Evolutionary conservation across 2,329 filamentous ascomycete genomes (phyloP).

Genomic region (Colletotrichum viniferum): DNA sequence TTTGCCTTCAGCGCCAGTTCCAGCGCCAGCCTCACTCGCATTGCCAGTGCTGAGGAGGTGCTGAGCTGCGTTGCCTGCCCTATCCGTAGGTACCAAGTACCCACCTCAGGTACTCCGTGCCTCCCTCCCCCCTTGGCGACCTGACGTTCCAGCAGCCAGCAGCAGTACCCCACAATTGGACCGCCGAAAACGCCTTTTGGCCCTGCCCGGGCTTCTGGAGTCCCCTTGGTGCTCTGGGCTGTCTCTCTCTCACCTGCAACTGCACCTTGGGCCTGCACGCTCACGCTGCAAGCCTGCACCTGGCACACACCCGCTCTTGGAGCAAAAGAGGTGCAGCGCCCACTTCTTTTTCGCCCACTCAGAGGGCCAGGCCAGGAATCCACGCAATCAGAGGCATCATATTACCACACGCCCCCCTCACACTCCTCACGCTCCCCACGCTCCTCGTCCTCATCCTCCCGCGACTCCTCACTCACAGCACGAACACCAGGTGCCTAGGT

Average conservation of each 20-base stretch:
- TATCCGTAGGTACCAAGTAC: not conserved
- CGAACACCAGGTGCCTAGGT: not conserved
- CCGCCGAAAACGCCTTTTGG: constrained; percentile 13
- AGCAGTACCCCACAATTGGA: constrained; percentile 14
- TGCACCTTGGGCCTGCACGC: not conserved
- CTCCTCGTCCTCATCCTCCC: not conserved
- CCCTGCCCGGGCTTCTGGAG: not conserved
- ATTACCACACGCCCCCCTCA: constrained; percentile 10
- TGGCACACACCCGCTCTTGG: not conserved
- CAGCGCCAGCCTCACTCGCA: not conserved
- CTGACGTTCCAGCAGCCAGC: not conserved
- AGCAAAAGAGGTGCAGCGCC: not conserved
- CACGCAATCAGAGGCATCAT: constrained; percentile 8
- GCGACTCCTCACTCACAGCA: not conserved
- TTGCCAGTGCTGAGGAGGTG: not conserved
- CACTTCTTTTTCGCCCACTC: not conserved
- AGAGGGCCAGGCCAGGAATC: not conserved
- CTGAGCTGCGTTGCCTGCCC: not conserved
- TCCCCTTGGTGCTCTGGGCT: not conserved
- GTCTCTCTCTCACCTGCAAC: not conserved
- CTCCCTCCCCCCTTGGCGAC: not conserved
- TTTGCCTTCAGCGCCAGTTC: not conserved
- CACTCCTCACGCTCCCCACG: not conserved
- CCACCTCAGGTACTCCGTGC: not conserved
- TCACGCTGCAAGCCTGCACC: not conserved